These are phyloP conservation scores for Platanus orientalis DNA, from an alignment of 164 flowering plant genomes.

Conservation along the genomic window DNA sequence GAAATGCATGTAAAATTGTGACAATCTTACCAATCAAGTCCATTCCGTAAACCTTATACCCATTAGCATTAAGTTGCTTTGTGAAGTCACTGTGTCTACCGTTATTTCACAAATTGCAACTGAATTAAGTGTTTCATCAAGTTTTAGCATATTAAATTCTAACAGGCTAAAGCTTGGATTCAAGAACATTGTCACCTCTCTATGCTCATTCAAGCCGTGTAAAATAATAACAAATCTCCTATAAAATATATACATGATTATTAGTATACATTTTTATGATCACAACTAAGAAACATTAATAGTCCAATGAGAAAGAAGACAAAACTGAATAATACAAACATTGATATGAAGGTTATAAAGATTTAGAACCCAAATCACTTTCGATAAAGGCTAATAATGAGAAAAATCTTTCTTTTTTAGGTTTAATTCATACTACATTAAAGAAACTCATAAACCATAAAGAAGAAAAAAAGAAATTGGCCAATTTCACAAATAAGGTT, in stretches of 20 bases:
- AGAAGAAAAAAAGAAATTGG: not conserved
- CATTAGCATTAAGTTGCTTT: conserved; percentile 70
- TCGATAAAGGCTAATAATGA: not conserved
- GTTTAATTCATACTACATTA: not conserved
- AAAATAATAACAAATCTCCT: conserved; percentile 74
- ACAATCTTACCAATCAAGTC: conserved; percentile 85
- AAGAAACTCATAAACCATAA: not conserved
- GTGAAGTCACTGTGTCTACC: conserved; percentile 76
- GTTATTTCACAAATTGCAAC: conserved; percentile 32
- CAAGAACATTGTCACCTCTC: conserved; percentile 38
- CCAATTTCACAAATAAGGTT: too few species aligned
- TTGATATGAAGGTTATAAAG: not conserved
- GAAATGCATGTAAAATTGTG: not conserved
- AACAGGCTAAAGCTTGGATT: not conserved
- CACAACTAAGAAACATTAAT: not conserved
- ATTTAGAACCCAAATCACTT: not conserved
- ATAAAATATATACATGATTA: conserved; percentile 17
- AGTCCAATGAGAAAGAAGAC: not conserved
- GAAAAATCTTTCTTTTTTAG: not conserved
- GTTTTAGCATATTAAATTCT: not conserved
- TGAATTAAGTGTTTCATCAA: conserved; percentile 4
- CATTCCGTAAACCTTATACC: conserved; percentile 83
- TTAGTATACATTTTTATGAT: not conserved
- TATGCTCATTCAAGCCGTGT: conserved; percentile 96
- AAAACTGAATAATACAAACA: too few species aligned